A percentile compares a stretch with the other conserved stretches of the same genome.
Conservation (phyloP, 768 basidiomycete genomes). For the Mycena alexandri region DNA sequence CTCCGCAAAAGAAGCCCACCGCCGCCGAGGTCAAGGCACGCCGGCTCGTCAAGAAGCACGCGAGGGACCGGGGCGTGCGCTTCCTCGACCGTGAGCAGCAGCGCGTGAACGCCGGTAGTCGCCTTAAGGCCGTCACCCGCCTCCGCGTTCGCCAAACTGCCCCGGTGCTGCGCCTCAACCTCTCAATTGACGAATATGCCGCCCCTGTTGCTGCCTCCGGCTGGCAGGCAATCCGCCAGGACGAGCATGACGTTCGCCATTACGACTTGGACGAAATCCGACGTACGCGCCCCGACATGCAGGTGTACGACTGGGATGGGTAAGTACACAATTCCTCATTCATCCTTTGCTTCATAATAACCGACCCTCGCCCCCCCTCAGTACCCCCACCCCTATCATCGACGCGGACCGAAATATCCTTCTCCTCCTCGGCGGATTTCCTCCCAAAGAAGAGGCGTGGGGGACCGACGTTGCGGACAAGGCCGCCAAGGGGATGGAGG, state of each 20-base stretch:
- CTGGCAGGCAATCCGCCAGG: not conserved
- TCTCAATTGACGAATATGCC: not conserved
- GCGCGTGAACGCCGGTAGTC: not conserved
- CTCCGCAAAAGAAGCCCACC: too few species aligned
- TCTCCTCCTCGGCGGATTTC: constrained; percentile 2
- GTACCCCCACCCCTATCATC: not conserved
- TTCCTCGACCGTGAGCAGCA: not conserved
- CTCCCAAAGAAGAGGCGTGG: not conserved
- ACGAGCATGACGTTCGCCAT: too few species aligned
- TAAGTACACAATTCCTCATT: too few species aligned
- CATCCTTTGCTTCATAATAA: not conserved
- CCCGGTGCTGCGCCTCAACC: not conserved
- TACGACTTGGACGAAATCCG: too few species aligned
- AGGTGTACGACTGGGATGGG: constrained; percentile 24
- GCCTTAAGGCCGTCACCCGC: not conserved
- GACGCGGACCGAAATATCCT: not conserved
- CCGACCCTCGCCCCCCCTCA: not conserved
- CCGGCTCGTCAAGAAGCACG: not conserved
- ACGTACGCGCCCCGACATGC: constrained; percentile 19
- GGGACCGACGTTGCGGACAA: not conserved
- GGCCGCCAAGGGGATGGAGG: not conserved
- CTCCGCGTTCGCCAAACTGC: not conserved
- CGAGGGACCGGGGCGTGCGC: not conserved
- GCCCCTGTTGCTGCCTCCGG: not conserved
- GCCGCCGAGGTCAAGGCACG: not conserved